Percentiles rank a stretch among this genome's conserved stretches.
Conservation (phyloP, 768 basidiomycete species). For the Trametes coccinea region DNA sequence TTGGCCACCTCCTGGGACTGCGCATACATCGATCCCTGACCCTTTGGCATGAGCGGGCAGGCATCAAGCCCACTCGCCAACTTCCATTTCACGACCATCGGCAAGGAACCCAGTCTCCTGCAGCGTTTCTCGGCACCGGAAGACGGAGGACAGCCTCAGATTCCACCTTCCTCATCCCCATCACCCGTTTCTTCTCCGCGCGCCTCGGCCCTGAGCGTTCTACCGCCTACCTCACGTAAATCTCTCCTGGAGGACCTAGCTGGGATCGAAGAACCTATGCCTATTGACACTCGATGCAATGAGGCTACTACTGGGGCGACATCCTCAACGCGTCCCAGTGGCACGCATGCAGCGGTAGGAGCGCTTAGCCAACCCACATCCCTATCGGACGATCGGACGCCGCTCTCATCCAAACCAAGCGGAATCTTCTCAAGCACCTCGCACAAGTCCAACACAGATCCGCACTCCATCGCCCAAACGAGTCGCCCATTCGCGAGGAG, state of each 20-base stretch:
- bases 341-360: neutral
- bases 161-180: conserved; percentile 5
- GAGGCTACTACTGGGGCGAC: neutral
- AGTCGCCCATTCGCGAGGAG: too few relatives aligned
- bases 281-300: neutral
- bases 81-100: conserved; percentile 55
- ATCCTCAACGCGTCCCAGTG: neutral
- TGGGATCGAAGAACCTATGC: neutral
- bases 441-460: too few relatives aligned
- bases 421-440: too few relatives aligned
- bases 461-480: too few relatives aligned
- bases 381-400: too few relatives aligned
- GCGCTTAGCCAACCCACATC: too few relatives aligned
- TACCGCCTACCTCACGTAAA: conserved; percentile 13
- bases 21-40: neutral
- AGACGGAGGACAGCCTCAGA: conserved; percentile 26
- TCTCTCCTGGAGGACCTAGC: conserved; percentile 21
- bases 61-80: conserved; percentile 33
- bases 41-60: conserved; percentile 6
- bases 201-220: neutral
- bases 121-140: conserved; percentile 45
- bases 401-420: too few relatives aligned
- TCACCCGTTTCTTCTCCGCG: conserved; percentile 4
- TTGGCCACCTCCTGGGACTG: neutral
- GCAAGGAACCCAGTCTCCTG: conserved; percentile 52